These are phyloP conservation scores for Aspergillus terreus DNA, from an alignment of 2,329 filamentous ascomycete genomes.

Conservation along the genomic window DNA sequence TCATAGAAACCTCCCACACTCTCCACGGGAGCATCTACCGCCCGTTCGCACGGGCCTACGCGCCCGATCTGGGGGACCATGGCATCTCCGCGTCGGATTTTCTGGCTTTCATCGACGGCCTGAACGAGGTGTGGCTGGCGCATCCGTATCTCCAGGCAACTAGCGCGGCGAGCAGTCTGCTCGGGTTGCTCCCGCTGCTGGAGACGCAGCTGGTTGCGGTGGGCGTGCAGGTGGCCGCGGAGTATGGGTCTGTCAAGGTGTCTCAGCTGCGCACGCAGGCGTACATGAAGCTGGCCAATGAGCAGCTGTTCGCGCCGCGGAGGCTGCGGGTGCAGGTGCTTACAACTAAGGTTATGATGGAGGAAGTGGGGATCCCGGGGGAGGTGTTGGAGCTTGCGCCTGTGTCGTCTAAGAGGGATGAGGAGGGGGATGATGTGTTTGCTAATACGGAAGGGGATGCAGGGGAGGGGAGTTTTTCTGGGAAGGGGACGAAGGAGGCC, in stretches of 20 bases:
- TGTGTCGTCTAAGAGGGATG: not conserved
- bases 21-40: conserved; percentile 13
- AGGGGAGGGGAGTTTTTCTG: not conserved
- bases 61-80: not conserved
- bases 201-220: conserved; percentile 19
- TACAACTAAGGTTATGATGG: conserved; percentile 20
- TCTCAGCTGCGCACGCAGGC: conserved; percentile 24
- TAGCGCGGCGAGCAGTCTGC: conserved; percentile 18
- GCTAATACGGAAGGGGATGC: not conserved
- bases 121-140: conserved; percentile 56
- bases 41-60: conserved; percentile 12
- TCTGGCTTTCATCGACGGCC: conserved; percentile 34
- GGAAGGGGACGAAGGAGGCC: not conserved
- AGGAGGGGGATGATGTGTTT: conserved; percentile 1
- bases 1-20: conserved; percentile 11
- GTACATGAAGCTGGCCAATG: conserved; percentile 28
- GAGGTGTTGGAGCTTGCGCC: conserved; percentile 5
- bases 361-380: conserved; percentile 4
- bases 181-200: conserved; percentile 27
- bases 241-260: conserved; percentile 10
- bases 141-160: conserved; percentile 32
- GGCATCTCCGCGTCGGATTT: conserved; percentile 15
- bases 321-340: conserved; percentile 27
- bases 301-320: conserved; percentile 28
- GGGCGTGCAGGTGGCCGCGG: conserved; percentile 8